These are phyloP conservation scores for Ilyonectria sp. DNA, from an alignment of 2,329 filamentous ascomycete species.

Conservation along the genomic window DNA sequence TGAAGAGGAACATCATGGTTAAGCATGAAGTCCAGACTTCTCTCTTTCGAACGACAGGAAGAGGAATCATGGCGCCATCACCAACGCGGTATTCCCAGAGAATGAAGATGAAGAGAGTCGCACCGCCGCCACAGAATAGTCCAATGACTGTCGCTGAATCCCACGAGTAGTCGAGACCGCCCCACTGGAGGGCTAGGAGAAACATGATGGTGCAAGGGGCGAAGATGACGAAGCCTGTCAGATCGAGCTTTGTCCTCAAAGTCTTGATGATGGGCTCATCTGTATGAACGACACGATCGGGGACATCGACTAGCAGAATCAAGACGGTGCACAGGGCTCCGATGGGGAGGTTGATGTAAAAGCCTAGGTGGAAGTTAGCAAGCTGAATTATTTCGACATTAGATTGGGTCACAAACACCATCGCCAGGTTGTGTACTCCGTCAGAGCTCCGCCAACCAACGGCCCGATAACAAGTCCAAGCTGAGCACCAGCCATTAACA, in stretches of 20 bases:
- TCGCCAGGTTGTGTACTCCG: slow-evolving; percentile 58
- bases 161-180: slow-evolving; percentile 64
- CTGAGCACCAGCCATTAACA: slow-evolving; percentile 54
- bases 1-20: slow-evolving; percentile 60
- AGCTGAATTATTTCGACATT: too few relatives aligned
- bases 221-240: slow-evolving; percentile 60
- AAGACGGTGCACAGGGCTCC: slow-evolving; percentile 54
- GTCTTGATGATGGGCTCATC: slow-evolving; percentile 34
- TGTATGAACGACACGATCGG: slow-evolving; percentile 48
- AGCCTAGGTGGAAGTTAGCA: slow-evolving; percentile 49
- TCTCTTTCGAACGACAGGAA: slow-evolving; percentile 59
- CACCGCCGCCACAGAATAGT: slow-evolving; percentile 59
- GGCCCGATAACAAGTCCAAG: slow-evolving; percentile 64
- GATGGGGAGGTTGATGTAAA: slow-evolving; percentile 65
- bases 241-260: slow-evolving; percentile 57
- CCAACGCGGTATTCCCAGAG: slow-evolving; percentile 61
- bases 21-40: slow-evolving; percentile 60
- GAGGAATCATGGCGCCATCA: slow-evolving; percentile 65
- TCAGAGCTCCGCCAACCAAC: slow-evolving; percentile 61
- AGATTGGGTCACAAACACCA: slow-evolving; percentile 56
- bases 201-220: slow-evolving; percentile 64
- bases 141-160: slow-evolving; percentile 60
- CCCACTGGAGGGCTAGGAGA: slow-evolving; percentile 68
- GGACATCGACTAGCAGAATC: slow-evolving; percentile 54
- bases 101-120: slow-evolving; percentile 59